Evolutionary conservation across 2,329 filamentous ascomycete species (phyloP).

Genomic region (Gremmenia infestans): DNA sequence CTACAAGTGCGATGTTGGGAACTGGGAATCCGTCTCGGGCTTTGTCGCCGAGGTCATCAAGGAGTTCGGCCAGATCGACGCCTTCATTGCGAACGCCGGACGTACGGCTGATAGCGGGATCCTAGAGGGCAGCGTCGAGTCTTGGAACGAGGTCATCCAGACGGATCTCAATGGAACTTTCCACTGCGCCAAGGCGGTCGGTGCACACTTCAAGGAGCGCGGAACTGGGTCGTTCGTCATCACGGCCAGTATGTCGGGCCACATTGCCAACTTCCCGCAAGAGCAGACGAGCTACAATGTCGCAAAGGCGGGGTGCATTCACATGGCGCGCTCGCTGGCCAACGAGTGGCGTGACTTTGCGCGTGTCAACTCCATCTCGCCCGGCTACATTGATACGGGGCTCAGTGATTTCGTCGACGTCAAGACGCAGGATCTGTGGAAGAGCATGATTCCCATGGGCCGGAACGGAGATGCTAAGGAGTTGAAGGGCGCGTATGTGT

Average conservation of each 20-base stretch:
- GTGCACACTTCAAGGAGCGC: neutral
- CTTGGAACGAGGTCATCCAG: neutral
- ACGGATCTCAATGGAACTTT: neutral
- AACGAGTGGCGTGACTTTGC: constrained; percentile 62
- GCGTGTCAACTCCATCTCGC: constrained; percentile 62
- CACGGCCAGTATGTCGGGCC: constrained; percentile 53
- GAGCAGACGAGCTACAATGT: constrained; percentile 58
- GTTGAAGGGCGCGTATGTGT: constrained; percentile 50
- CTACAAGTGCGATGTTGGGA: constrained; percentile 59
- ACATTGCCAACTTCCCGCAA: constrained; percentile 50
- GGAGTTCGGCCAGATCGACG: constrained; percentile 47
- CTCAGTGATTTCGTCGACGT: constrained; percentile 58
- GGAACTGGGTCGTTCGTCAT: constrained; percentile 54
- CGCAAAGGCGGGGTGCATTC: constrained; percentile 53
- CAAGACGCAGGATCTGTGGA: constrained; percentile 50
- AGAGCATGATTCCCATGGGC: constrained; percentile 53
- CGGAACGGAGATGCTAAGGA: constrained; percentile 55
- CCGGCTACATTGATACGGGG: constrained; percentile 57
- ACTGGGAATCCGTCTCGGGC: constrained; percentile 48
- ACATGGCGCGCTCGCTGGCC: constrained; percentile 1
- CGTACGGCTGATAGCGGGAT: neutral
- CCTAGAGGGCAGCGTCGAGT: neutral
- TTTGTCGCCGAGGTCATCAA: constrained; percentile 52
- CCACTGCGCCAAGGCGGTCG: neutral
- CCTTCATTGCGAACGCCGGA: neutral